Conservation (phyloP, 2,329 filamentous ascomycete species). For the Fusarium zealandicum region DNA sequence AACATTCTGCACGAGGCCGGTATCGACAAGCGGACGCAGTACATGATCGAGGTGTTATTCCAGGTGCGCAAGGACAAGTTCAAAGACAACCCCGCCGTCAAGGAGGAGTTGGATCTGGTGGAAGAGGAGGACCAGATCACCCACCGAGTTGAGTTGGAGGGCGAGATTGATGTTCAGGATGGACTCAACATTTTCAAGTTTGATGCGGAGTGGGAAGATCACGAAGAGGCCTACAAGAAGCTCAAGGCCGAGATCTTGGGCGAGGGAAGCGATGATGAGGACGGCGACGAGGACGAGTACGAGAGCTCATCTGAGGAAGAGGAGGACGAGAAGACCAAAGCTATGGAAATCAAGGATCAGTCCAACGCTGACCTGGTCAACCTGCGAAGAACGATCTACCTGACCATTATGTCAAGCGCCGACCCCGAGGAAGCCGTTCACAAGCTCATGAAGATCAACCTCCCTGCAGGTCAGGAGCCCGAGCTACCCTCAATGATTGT, state of each 20-base stretch:
- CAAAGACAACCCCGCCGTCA: constrained; percentile 90
- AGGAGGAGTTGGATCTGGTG: constrained; percentile 91
- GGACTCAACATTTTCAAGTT: constrained; percentile 95
- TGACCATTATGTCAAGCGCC: constrained; percentile 96
- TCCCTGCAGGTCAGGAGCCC: constrained; percentile 84
- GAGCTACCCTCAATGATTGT: constrained; percentile 97
- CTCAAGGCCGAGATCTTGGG: constrained; percentile 94
- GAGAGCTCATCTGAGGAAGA: constrained; percentile 76
- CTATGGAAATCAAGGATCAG: constrained; percentile 96
- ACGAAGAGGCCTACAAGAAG: constrained; percentile 88
- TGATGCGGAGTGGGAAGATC: constrained; percentile 86
- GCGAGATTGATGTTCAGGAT: constrained; percentile 85
- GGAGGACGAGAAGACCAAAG: constrained; percentile 79
- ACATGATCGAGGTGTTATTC: constrained; percentile 98
- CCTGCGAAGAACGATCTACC: constrained; percentile 90
- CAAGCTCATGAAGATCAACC: constrained; percentile 92
- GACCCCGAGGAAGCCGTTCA: constrained; percentile 97
- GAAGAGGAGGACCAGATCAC: constrained; percentile 99
- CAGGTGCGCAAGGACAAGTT: constrained; percentile 96
- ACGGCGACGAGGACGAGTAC: constrained; percentile 66
- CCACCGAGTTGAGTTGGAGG: constrained; percentile 82
- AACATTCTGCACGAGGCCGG: constrained; percentile 95
- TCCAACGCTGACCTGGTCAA: constrained; percentile 96
- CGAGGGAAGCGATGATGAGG: constrained; percentile 86
- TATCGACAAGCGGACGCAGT: constrained; percentile 98